phyloP scores from a whole-genome alignment of 352 stramenopile species.

The Globisporangium barbulae region DNA sequence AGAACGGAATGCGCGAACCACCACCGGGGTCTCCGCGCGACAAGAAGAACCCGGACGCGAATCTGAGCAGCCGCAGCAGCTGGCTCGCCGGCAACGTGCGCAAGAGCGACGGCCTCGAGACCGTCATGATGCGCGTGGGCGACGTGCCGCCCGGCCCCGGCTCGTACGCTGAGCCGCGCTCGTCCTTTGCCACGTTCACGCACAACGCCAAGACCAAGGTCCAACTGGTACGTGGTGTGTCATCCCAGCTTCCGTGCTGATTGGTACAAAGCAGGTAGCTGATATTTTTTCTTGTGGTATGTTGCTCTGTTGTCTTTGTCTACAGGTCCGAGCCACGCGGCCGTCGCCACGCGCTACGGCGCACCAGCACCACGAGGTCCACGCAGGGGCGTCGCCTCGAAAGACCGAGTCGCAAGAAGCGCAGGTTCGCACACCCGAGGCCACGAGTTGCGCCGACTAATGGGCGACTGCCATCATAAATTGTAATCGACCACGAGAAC shows the following conservation, averaged over 20 bases:
- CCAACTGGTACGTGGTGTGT: conserved; percentile 13
- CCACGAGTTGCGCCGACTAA: conserved; percentile 1
- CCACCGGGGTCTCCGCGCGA: conserved; percentile 42
- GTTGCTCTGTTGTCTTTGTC: not conserved
- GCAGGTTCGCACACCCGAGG: conserved; percentile 16
- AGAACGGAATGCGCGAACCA: conserved; percentile 25
- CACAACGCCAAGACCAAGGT: conserved; percentile 66
- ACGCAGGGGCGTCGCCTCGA: not conserved
- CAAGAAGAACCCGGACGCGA: conserved; percentile 64
- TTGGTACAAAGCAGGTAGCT: not conserved
- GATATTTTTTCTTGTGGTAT: not conserved
- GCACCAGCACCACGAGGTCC: conserved; percentile 4
- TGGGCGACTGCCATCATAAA: not conserved
- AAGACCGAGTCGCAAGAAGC: conserved; percentile 19
- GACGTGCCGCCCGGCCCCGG: conserved; percentile 66
- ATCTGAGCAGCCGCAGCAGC: conserved; percentile 72
- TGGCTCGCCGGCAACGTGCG: conserved; percentile 79
- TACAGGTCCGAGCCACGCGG: conserved; percentile 17
- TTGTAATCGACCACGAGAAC: not conserved
- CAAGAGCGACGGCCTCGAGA: conserved; percentile 70
- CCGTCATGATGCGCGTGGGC: conserved; percentile 65
- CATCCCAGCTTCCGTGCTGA: not conserved
- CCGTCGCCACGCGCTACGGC: conserved; percentile 16
- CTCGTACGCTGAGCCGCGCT: conserved; percentile 65
- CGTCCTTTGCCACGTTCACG: conserved; percentile 68